Evolutionary conservation across 371 early-diverging fungal species (phyloP).

Genomic region (Saksenaea vasiformis): DNA sequence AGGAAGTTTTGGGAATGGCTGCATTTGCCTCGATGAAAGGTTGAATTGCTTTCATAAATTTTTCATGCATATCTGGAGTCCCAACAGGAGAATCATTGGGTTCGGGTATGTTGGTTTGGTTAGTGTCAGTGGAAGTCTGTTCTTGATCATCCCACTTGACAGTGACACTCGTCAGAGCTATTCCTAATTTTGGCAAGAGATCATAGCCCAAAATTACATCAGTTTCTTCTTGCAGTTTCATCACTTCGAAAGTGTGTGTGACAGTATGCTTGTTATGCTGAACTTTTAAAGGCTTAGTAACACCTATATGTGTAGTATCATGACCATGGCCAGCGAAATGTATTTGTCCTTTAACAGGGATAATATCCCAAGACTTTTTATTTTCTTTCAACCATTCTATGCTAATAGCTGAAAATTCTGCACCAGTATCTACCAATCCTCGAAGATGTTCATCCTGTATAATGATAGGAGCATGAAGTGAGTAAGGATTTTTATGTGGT

Average conservation of each 20-base stretch:
- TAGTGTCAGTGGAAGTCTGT: neutral
- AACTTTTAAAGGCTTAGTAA: neutral
- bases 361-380: neutral
- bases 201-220: neutral
- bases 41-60: slow-evolving; percentile 8
- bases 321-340: neutral
- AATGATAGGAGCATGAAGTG: neutral
- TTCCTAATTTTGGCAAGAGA: slow-evolving; percentile 9
- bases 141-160: neutral
- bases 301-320: neutral
- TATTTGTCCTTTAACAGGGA: neutral
- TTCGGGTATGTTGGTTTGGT: neutral
- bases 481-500: neutral
- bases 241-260: slow-evolving; percentile 9
- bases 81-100: slow-evolving; percentile 21
- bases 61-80: slow-evolving; percentile 9
- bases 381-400: neutral
- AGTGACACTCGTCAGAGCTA: slow-evolving; percentile 9
- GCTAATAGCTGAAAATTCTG: neutral
- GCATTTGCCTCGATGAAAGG: slow-evolving; percentile 12
- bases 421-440: neutral
- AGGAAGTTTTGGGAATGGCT: slow-evolving; percentile 10
- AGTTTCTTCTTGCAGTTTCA: neutral
- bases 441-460: neutral
- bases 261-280: neutral